These are phyloP conservation scores for Fraxinus baroniana DNA, from an alignment of 305 asterid genomes.

Conservation along the genomic window DNA sequence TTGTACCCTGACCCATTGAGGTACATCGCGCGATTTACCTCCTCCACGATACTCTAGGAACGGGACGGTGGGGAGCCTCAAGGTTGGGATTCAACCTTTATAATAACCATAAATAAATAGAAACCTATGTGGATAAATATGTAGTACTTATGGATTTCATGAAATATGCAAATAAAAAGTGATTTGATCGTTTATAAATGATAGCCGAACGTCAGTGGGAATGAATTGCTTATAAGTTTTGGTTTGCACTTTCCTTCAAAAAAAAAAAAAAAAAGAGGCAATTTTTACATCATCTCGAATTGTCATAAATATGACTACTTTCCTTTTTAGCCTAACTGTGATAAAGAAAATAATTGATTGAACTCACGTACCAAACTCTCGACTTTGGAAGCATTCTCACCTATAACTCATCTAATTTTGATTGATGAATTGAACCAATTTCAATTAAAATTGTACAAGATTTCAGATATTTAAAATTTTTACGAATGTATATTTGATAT, in stretches of 20 bases:
- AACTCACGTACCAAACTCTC: neutral
- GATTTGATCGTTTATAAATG: neutral
- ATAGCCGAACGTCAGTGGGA: neutral
- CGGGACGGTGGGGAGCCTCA: too few relatives aligned
- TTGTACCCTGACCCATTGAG: too few relatives aligned
- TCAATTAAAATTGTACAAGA: neutral
- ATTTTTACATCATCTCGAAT: neutral
- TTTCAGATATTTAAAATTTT: neutral
- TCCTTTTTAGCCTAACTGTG: neutral
- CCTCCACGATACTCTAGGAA: too few relatives aligned
- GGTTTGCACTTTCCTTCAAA: too few relatives aligned
- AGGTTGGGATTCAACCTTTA: too few relatives aligned
- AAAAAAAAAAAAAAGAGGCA: too few relatives aligned
- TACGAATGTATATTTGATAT: neutral
- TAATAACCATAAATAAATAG: too few relatives aligned
- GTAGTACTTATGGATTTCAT: too few relatives aligned
- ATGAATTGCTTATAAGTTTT: too few relatives aligned
- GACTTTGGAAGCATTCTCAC: neutral
- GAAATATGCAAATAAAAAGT: too few relatives aligned
- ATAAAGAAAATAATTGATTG: neutral
- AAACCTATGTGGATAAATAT: too few relatives aligned
- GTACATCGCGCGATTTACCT: too few relatives aligned
- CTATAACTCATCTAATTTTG: neutral
- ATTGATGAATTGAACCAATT: neutral
- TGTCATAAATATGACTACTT: neutral